Base-by-base conservation (phyloP, 2,329 filamentous ascomycete genomes). In the Pseudogymnoascus sp. region DNA sequence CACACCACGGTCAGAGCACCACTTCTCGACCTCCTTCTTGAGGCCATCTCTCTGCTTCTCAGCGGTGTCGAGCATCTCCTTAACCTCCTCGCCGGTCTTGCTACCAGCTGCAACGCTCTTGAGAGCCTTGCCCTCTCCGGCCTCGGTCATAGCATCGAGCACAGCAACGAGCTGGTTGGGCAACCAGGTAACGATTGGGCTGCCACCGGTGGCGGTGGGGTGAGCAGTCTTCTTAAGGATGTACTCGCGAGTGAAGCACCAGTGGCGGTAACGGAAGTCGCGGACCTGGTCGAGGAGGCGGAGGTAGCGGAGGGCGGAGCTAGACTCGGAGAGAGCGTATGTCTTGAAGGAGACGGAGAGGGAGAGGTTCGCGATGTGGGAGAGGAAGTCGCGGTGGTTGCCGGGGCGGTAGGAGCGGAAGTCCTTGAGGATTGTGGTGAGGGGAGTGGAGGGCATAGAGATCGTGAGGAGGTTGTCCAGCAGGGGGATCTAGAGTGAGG, bases 331-430 rank as follows among this genome's bases (percentile, higher is more conserved):
- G 13, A 87, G 76, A 0, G 83, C 85, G 69, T 83, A 90, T 5
- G 78, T 78, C 65, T 83, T 83, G 13, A 89, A 75, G 7, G 80
- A 79, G 1, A 84, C 72, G 33, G 79, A 73, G 25, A 71, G 67
- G 5, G 81, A 78, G 63, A 75, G 76, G 61, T 76, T 74, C 64
- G 81, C 76, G 21, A 96, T 88, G 71, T 87, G 87, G 65, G 85
- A 82, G 35, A 97, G 81, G 74, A 97, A 97, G 67, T 87, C 84
- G 42, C 92, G 86, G 74, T 97, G 93, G 69, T 95, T 93, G 61
- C 88, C 89, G 2, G 93, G 93, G 0, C 93, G 84, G 75, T 97
- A 97, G 71, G 88, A 82, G 65, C 92, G 84, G 79, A 97, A 97
- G 74, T 97, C 93, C 66, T 85, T 80, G 18, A 97, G 82, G 72